Base-by-base conservation (phyloP, 768 basidiomycete genomes). In the Podaxis sp. region DNA sequence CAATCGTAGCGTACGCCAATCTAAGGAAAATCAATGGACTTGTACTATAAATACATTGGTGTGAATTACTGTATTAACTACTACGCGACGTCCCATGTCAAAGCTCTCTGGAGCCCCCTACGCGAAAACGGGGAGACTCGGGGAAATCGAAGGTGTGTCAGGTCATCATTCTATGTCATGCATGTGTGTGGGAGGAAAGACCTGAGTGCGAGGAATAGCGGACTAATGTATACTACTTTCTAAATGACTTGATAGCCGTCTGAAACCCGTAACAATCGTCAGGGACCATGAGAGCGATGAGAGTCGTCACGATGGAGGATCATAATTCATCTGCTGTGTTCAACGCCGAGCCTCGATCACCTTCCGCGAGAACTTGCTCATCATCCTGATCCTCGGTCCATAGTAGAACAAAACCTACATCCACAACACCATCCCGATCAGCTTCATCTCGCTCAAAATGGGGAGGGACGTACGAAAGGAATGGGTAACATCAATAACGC, bases 401-500 rank as follows among this genome's bases (percentile, higher is more conserved):
- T 75, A 80, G 60, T 78, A 79, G 65, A 79, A 80, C 33, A 82
- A 64, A 0, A 76, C 70, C 80, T 82, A 24, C 11, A 40, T 17
- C 38, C 11, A 41, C 26, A 26, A 26, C 2, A 26, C 15, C 44
- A 28, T 22, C 0, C 38, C 56, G 28, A 24, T 58, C 41, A 58
- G n/a, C 46, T 28, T 7, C 24, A 58, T 41, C 44, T 28, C 1
- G 26, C 36, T 56, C 5, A 53, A 58, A 56, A 2, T 11, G 24
- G 40, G 24, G 26, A 40, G 20, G 44, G n/a, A 24, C 83, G 61
- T 65, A 86, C 84, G 58, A 83, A 85, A 11, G 86, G 86, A 58
- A 90, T 85, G 0, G 84, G 81, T n/a, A 85, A 76, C 75, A 90
- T 79, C 2, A 82, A 49, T 20, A 76, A 69, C 4, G 84, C 84